Percentiles rank a stretch among this genome's conserved stretches.
Conservation (phyloP, 345 rosid genomes). For the Arabis hirsuta region DNA sequence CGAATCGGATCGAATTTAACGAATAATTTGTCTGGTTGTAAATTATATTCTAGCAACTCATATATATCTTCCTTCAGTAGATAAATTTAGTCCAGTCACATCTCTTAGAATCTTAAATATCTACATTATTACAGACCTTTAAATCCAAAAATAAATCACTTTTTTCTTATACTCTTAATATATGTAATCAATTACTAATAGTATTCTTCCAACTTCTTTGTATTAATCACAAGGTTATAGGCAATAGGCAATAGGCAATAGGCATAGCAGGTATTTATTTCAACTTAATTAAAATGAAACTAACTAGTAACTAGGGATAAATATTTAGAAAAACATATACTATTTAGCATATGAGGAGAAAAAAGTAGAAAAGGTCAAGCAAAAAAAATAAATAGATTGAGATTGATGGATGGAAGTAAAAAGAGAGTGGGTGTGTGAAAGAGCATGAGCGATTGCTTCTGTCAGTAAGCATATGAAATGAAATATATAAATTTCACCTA, state of each 20-base stretch:
- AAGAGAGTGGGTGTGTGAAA: slow-evolving; percentile 36
- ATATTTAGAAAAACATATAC: background rate
- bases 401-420: slow-evolving; percentile 43
- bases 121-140: background rate
- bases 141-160: background rate
- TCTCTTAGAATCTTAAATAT: background rate
- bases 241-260: no score
- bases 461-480: slow-evolving; percentile 48
- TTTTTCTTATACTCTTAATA: background rate
- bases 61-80: background rate
- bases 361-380: no score
- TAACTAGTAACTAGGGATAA: background rate
- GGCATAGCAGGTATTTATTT: background rate
- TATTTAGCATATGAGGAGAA: no score
- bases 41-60: background rate
- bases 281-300: slow-evolving; percentile 2
- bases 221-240: background rate
- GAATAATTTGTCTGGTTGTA: no score
- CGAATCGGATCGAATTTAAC: no score
- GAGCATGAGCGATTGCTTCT: slow-evolving; percentile 48
- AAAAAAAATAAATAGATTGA: slow-evolving; percentile 23
- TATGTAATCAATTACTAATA: background rate
- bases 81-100: background rate
- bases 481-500: slow-evolving; percentile 26
- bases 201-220: background rate